Base-by-base conservation (phyloP, 306 rosid genomes). In the Pterocarpus santalinus region DNA sequence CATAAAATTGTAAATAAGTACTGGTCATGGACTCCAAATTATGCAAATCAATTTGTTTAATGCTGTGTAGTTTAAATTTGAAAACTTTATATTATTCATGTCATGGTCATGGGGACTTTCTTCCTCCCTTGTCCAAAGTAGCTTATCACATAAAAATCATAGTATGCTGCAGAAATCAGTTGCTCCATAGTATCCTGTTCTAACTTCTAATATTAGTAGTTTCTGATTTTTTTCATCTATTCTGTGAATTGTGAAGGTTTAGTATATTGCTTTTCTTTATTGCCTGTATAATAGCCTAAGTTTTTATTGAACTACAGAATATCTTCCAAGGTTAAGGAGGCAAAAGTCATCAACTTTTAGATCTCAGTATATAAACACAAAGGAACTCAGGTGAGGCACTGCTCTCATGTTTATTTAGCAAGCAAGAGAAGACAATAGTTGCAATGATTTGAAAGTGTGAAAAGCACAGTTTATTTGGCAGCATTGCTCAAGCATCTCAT, bases 261-360 rank as follows among this genome's bases (percentile, higher is more conserved):
- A 46, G 16, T 60, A 61, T 61, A 22, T 55, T 46, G 49, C 64
- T 56, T 66, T 56, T 76, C 63, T 62, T 69, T 16, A 70, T 77
- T 56, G 47, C 70, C 52, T 71, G 52, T 52, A 58, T 63, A 39
- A 46, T 43, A 22, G 44, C 30, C 67, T 61, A 70, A 66, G 13
- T 63, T 86, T 83, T 11, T 68, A 72, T 72, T 61, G 79, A 83
- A 77, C 22, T 77, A 70, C 86, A 92, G 98, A 87, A 75, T 41
- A 28, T 82, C 81, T 90, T 75, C 97, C 97, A 22, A 85, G 76
- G 88, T 13, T 88, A 79, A 91, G 98, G 89, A 93, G 88, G 85
- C 91, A 95, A 76, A 95, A 93, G 76, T 96, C 99, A 44, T 97
- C 93, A 65, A 96, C 99, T 63, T 90, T 76, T 82, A 89, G 99